These are phyloP conservation scores for Gomphus sp. DNA, from an alignment of 1,284 basidiomycete species.

Conservation along the genomic window DNA sequence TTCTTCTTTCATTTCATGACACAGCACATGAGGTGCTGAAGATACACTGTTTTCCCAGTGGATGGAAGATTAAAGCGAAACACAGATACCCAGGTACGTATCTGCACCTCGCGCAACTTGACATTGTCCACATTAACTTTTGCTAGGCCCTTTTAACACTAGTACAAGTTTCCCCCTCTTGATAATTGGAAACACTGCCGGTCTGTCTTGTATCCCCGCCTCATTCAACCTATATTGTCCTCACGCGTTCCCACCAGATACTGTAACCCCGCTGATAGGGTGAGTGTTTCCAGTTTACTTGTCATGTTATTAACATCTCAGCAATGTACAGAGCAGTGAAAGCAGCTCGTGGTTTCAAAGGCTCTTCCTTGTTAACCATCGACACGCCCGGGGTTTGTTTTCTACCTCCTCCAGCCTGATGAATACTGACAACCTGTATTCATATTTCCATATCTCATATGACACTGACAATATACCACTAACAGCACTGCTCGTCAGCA, in stretches of 20 bases:
- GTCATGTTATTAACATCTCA: neutral
- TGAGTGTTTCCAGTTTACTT: neutral
- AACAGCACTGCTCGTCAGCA: slow-evolving; percentile 12
- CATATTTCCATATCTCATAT: neutral
- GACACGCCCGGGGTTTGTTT: slow-evolving; percentile 13
- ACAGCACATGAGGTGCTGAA: neutral
- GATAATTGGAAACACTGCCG: slow-evolving; percentile 15
- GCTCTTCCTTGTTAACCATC: slow-evolving; percentile 13
- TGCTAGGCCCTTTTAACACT: slow-evolving; percentile 9
- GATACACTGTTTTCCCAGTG: slow-evolving; percentile 1
- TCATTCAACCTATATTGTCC: no score
- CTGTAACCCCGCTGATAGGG: slow-evolving; percentile 14
- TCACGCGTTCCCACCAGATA: slow-evolving; percentile 8
- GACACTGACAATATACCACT: no score
- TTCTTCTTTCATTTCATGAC: no score
- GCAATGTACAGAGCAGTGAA: slow-evolving; percentile 12
- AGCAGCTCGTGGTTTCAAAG: slow-evolving; percentile 13
- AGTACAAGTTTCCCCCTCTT: slow-evolving; percentile 16
- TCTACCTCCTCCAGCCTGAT: neutral
- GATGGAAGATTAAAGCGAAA: slow-evolving; percentile 12
- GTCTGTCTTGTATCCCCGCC: neutral
- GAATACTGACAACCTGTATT: neutral
- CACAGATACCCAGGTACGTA: slow-evolving; percentile 8
- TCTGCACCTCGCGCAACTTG: neutral
- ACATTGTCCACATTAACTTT: neutral